Conservation (phyloP, 768 basidiomycete species). For the Phanerodontia chrysosporium region DNA sequence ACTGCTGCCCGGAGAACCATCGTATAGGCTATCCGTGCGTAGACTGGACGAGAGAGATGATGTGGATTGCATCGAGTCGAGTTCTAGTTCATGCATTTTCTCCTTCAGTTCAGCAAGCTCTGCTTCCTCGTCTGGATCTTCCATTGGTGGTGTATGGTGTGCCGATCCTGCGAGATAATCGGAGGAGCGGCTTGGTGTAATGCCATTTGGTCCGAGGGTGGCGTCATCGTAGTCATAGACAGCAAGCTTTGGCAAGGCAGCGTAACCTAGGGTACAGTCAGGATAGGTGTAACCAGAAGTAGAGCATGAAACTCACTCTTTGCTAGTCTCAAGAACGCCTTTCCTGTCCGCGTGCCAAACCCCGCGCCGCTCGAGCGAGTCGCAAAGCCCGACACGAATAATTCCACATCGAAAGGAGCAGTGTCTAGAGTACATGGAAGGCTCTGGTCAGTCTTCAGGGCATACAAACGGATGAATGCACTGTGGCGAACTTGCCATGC, state of each 20-base stretch:
- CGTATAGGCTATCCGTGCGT: neutral
- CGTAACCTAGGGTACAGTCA: constrained; percentile 51
- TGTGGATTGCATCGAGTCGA: constrained; percentile 14
- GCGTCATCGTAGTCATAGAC: constrained; percentile 11
- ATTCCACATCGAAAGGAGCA: constrained; percentile 59
- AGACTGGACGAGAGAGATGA: neutral
- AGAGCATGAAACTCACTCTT: constrained; percentile 46
- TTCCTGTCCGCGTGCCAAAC: constrained; percentile 66
- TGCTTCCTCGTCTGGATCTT: constrained; percentile 57
- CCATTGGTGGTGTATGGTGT: constrained; percentile 51
- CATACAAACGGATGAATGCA: neutral
- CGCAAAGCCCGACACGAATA: constrained; percentile 78
- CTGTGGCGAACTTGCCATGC: neutral
- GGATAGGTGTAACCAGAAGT: neutral
- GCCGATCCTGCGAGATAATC: constrained; percentile 45
- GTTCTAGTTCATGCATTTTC: constrained; percentile 38
- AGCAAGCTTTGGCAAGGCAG: constrained; percentile 56
- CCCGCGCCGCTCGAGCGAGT: constrained; percentile 55
- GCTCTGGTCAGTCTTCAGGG: neutral
- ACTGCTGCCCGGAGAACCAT: neutral
- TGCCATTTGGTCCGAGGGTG: constrained; percentile 26
- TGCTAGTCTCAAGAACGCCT: constrained; percentile 71
- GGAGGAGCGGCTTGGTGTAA: constrained; percentile 29
- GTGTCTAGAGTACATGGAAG: constrained; percentile 28
- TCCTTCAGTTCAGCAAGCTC: constrained; percentile 55